Evolutionary conservation across 2,329 filamentous ascomycete genomes (phyloP), one percentile per base, ranked within the genome.

Genomic region (Fusarium zealandicum): DNA sequence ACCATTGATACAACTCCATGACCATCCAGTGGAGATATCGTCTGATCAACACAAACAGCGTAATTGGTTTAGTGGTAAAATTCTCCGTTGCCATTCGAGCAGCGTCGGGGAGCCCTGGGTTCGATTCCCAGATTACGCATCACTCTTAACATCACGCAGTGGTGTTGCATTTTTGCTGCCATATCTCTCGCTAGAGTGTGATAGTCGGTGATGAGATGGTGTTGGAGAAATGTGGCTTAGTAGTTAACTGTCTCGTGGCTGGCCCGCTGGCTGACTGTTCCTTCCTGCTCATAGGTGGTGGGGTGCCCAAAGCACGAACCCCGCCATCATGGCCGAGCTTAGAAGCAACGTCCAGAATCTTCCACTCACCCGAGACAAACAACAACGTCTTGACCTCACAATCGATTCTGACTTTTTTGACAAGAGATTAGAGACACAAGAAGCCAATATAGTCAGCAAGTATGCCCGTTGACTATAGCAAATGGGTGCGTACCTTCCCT

Each of bases 401-500:
- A 33, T 41, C 20, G 32, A 25, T 25, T 9, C 8, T 8, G 8
- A 9, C 38, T 20, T 41, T 28, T 30, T 12, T 37, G 31, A 12
- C 13, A 3, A 18, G 11, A n/a, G 3, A 17, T 25, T 10, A 18
- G 12, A 41, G n/a, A 13, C 6, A 25, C 8, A 7, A 17, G 36
- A 17, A 18, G 4, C 9, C 14, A 47, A n/a, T 7, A 32, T n/a
- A 46, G 20, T 20, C 12, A 41, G 39, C 16, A 42, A 46, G 48
- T 57, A 82, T 82, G 80, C 79, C 80, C 51, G 75, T 83, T 41
- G 80, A 83, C 57, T 83, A 89, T 73, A 89, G 85, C 75, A 90
- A 89, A 78, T 90, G 87, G 86, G 85, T 87, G 73, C 55, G 79
- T 70, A 37, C 33, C 25, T 14, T 35, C 17, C 25, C n/a, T n/a